A percentile compares a stretch with the other conserved stretches of the same genome.
Conservation (phyloP, 1,284 basidiomycete species). For the Fomitopsis schrenkii region DNA sequence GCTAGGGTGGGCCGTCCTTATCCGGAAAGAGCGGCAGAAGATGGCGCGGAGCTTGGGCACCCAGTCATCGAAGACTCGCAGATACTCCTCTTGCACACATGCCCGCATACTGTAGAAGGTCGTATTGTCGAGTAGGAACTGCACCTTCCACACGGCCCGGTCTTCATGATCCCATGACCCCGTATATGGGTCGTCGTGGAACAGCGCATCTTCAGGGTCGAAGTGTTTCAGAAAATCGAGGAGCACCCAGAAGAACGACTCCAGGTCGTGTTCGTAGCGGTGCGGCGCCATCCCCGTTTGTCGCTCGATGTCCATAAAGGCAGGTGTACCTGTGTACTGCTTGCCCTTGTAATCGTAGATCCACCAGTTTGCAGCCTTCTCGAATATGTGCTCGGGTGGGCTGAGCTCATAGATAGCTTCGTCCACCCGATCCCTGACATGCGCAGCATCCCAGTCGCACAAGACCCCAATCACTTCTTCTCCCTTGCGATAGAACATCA, state of each 20-base stretch:
- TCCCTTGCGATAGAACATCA: constrained; percentile 18
- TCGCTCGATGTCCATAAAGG: constrained; percentile 1
- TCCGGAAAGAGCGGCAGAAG: background rate
- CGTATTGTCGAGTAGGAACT: background rate
- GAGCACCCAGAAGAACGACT: constrained; percentile 27
- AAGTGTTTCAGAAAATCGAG: background rate
- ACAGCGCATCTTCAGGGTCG: background rate
- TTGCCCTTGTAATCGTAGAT: background rate
- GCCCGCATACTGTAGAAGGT: background rate
- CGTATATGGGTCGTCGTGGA: background rate
- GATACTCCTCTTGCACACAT: background rate
- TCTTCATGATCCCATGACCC: background rate
- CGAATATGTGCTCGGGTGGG: background rate
- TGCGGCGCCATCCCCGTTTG: background rate
- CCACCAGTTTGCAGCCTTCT: background rate
- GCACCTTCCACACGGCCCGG: background rate
- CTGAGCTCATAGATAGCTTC: background rate
- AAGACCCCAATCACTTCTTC: constrained; percentile 17
- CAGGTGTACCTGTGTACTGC: background rate
- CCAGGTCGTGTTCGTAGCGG: constrained; percentile 12
- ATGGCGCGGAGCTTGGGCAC: background rate
- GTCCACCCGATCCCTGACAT: background rate
- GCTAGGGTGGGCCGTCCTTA: background rate
- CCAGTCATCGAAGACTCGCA: background rate
- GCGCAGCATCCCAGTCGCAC: constrained; percentile 22